Evolutionary conservation across 192 early-diverging fungal genomes (phyloP), one percentile per base, ranked within the genome.

Genomic region (Linnemannia zychae): DNA sequence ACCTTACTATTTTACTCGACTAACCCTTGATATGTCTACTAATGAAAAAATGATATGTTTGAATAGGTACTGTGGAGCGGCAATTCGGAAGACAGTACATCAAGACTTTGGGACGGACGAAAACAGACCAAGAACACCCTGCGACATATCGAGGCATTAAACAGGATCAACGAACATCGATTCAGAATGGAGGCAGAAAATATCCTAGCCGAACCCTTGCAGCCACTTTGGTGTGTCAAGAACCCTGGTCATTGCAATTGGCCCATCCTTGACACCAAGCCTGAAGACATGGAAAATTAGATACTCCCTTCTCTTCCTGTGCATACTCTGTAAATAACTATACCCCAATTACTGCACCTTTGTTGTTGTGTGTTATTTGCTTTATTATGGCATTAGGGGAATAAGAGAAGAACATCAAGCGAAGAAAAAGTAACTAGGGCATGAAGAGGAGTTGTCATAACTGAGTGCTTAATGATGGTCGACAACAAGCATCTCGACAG

Each of bases 151-250:
- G 92, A 93, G 68, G 94, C 94, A 28, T 85, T 92, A 36, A 82
- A 90, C 44, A 84, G 95, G 37, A 90, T 96, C 76, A 91, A 93
- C 78, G 91, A 94, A 80, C 92, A 92, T 86, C 92, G 95, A 11
- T 95, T 93, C 90, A 88, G 94, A 67, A 87, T 95, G 84, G 88
- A 95, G 11, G 86, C 83, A 3, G 89, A 95, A 50, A 94, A 94
- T 1, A 93, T 94, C 70, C 72, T 70, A 22, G 93, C 94, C 3
- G 93, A 93, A 73, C 92, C 94, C 24, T 67, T 96, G 67, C 95
- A 96, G 85, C 94, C 94, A 18, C 89, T 95, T 38, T 95, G 94
- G 94, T 95, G 93, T 77, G 93, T 91, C 1, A 89, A 91, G 75
- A 84, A 94, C 80, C 93, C 92, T 7, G 82, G 76, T 4, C 82